A percentile compares a stretch with the other conserved stretches of the same genome.
phyloP scores from a whole-genome alignment of 2,329 filamentous ascomycete genomes.

The Penicillium sclerotigenum region DNA sequence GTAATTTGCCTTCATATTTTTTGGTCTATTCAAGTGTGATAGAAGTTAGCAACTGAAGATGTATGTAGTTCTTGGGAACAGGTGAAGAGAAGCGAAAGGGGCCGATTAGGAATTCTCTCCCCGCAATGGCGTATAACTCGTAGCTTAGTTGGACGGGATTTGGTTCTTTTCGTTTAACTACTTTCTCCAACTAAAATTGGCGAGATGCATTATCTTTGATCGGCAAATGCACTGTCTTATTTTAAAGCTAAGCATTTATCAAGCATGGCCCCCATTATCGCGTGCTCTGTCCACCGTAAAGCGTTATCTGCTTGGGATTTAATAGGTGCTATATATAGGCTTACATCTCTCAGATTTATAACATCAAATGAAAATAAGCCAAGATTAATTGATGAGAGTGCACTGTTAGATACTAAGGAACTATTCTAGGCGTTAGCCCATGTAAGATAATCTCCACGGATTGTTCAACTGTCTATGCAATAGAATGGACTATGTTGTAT shows the following conservation, averaged over 20 bases:
- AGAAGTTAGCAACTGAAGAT: neutral
- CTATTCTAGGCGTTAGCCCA: no score
- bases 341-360: neutral
- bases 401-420: neutral
- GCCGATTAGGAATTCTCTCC: neutral
- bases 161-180: neutral
- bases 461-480: neutral
- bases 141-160: neutral
- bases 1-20: neutral
- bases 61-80: neutral
- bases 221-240: neutral
- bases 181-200: neutral
- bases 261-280: neutral
- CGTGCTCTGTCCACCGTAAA: neutral
- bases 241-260: neutral
- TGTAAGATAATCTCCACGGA: no score
- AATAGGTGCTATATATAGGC: neutral
- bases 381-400: neutral
- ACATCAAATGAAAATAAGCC: neutral
- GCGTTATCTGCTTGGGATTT: neutral
- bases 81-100: neutral
- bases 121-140: neutral
- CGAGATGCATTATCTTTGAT: neutral
- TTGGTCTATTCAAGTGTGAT: neutral
- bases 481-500: neutral